Percentiles rank a stretch among this genome's conserved stretches.
Conservation (phyloP, 441 rosid species). For the Hura crepitans region DNA sequence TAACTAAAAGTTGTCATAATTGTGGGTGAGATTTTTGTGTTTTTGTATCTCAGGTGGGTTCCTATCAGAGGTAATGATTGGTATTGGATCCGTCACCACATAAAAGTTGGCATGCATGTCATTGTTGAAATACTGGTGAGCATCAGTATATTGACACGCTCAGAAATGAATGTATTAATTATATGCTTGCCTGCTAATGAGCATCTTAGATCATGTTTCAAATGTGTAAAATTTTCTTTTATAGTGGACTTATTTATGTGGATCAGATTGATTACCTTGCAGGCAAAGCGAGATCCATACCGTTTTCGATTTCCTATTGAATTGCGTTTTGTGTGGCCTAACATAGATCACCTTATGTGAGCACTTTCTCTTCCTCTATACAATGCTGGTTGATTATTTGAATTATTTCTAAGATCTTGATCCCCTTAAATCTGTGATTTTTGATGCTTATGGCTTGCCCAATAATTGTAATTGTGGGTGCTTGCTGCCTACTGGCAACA, state of each 20-base stretch:
- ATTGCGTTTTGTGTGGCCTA: conserved; percentile 85
- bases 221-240: neutral
- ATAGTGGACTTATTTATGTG: conserved; percentile 5
- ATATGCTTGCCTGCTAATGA: neutral
- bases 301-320: conserved; percentile 92
- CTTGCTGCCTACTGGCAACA: conserved; percentile 1
- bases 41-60: conserved; percentile 69
- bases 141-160: neutral
- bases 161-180: neutral
- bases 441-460: neutral
- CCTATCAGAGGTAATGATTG: conserved; percentile 94
- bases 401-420: neutral
- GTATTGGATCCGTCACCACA: conserved; percentile 98
- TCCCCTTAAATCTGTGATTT: conserved; percentile 14
- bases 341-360: conserved; percentile 92
- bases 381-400: conserved; percentile 5
- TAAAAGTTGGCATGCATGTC: conserved; percentile 90
- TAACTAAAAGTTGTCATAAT: too few relatives aligned
- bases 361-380: conserved; percentile 23
- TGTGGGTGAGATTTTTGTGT: conserved; percentile 19
- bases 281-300: conserved; percentile 96
- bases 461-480: neutral
- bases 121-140: conserved; percentile 89
- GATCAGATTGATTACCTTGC: conserved; percentile 24
- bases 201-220: conserved; percentile 2